Conservation (phyloP, 1,284 basidiomycete species). For the Papiliotrema laurentii region DNA sequence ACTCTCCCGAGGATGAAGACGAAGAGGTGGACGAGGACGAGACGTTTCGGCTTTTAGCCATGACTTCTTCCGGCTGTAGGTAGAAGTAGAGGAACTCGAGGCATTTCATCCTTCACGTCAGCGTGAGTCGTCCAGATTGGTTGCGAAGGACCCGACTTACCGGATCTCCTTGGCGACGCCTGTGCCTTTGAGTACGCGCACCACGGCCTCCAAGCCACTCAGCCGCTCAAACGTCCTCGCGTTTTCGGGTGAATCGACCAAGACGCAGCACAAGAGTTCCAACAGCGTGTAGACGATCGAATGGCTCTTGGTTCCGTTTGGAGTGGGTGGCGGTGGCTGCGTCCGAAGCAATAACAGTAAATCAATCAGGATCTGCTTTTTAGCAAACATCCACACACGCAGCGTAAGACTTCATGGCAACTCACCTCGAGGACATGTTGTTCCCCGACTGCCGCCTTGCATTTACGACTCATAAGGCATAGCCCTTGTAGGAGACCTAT, state of each 20-base stretch:
- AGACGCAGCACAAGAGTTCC: slow-evolving; percentile 73
- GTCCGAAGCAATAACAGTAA: slow-evolving; percentile 36
- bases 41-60: slow-evolving; percentile 8
- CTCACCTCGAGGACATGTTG: slow-evolving; percentile 66
- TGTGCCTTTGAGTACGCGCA: slow-evolving; percentile 74
- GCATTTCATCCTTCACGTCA: slow-evolving; percentile 64
- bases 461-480: slow-evolving; percentile 62
- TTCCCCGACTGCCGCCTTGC: slow-evolving; percentile 66
- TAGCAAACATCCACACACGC: slow-evolving; percentile 6
- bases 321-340: slow-evolving; percentile 19
- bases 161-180: slow-evolving; percentile 75
- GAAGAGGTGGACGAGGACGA: slow-evolving; percentile 20
- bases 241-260: slow-evolving; percentile 71
- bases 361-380: slow-evolving; percentile 35
- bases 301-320: slow-evolving; percentile 8
- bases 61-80: slow-evolving; percentile 67
- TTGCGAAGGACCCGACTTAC: slow-evolving; percentile 53
- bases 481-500: slow-evolving; percentile 73
- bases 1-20: slow-evolving; percentile 9
- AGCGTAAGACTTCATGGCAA: slow-evolving; percentile 6
- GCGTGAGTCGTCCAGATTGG: neutral
- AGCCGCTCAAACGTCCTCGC: slow-evolving; percentile 70
- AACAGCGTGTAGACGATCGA: slow-evolving; percentile 61
- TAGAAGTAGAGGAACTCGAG: slow-evolving; percentile 90
- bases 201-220: slow-evolving; percentile 70